Evolutionary conservation across 148 eudicot genomes (phyloP), one percentile per base, ranked within the genome.

Genomic region (Fagopyrum homotropicum): DNA sequence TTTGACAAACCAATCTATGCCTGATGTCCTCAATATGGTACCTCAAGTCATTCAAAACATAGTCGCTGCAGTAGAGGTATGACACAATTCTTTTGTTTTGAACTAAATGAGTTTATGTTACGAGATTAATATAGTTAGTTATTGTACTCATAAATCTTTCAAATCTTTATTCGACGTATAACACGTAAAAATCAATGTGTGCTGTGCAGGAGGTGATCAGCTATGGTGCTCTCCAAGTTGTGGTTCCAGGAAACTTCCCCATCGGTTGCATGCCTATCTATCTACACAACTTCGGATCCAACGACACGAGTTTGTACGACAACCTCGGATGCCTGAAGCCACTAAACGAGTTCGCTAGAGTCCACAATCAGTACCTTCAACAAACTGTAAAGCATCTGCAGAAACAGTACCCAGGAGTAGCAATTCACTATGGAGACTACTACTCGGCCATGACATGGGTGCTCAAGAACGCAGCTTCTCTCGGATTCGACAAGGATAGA

Each of bases 211-310:
- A 82, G 73, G 35, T 82, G 19, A 79, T 82, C 35, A 6, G 60
- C 72, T 17, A 19, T 0, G 81, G 84, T 4, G 84, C 77, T 0
- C 72, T 14, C 6, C 60, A 69, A 52, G 45, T 82, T 0, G 63
- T 82, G 2, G 77, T 82, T 19, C 84, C 84, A 0, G 79, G 84
- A 46, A 78, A 74, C 71, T 82, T 82, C 43, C 77, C 82, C 0
- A 72, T 74, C 1, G 84, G 84, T n/a, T 76, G 82, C 60, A 66
- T 76, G 59, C 73, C 79, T 1, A 16, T 72, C 1, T 75, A 66
- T 16, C 50, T 73, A 0, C 45, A 30, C 2, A 22, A 3, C 2
- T 75, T 66, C 29, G 11, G 40, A 47, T 45, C 47, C 0, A 66
- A 46, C 7, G 75, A 76, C 26, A 7, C 81, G 0, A 10, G 26